These are phyloP conservation scores for Huntiella bhutanensis DNA, from an alignment of 2,329 filamentous ascomycete species.

Conservation along the genomic window DNA sequence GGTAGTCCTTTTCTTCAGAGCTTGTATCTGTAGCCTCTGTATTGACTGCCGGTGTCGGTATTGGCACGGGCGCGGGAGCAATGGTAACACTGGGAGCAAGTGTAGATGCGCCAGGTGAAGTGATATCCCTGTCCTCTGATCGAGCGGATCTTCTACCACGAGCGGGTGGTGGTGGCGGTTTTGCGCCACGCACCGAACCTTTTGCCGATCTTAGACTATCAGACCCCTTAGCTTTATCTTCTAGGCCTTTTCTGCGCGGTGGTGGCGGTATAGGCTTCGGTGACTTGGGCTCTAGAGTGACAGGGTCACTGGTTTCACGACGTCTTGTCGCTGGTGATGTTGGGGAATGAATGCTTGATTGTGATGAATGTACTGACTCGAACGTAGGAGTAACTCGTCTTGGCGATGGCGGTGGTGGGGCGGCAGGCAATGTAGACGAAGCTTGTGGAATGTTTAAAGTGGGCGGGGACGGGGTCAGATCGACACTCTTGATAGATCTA, in stretches of 20 bases:
- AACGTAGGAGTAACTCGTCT: neutral
- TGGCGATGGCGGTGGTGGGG: neutral
- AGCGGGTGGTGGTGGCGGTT: constrained; percentile 30
- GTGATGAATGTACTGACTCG: neutral
- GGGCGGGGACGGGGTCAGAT: constrained; percentile 15
- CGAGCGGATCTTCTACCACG: constrained; percentile 7
- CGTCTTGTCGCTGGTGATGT: neutral
- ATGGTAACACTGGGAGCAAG: constrained; percentile 13
- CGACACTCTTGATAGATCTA: constrained; percentile 43
- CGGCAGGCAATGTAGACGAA: constrained; percentile 17
- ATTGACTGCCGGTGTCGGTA: constrained; percentile 7
- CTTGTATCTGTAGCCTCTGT: constrained; percentile 12
- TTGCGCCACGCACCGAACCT: neutral
- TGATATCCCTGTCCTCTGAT: too few species aligned
- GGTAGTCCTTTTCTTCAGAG: constrained; percentile 35
- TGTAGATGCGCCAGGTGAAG: too few species aligned
- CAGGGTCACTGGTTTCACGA: constrained; percentile 8
- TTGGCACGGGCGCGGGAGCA: constrained; percentile 8
- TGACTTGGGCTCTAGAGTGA: neutral
- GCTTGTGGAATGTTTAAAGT: constrained; percentile 22
- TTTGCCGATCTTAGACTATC: too few species aligned
- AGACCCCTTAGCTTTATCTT: constrained; percentile 17
- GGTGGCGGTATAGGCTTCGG: constrained; percentile 23
- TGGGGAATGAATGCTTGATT: neutral
- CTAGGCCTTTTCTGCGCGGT: constrained; percentile 26